phyloP scores from a whole-genome alignment of 2,329 filamentous ascomycete species.

The Raffaelea albimanens region DNA sequence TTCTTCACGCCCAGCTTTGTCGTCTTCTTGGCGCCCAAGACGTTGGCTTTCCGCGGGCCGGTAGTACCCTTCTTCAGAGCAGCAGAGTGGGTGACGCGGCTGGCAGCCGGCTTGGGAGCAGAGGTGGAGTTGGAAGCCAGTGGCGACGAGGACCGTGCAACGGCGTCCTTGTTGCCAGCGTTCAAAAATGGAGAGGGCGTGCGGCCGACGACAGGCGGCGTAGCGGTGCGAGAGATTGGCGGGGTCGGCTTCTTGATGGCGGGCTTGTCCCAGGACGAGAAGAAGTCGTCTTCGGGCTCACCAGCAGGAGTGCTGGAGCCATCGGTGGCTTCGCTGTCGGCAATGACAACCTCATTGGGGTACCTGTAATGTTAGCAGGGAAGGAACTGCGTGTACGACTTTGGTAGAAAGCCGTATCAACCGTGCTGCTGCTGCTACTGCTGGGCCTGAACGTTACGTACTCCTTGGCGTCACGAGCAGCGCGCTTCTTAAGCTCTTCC shows the following conservation, averaged over 20 bases:
- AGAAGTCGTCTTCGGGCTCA: conserved; percentile 87
- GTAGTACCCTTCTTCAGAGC: conserved; percentile 70
- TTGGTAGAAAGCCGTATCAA: not conserved
- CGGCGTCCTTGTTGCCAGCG: conserved; percentile 58
- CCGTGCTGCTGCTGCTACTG: no score
- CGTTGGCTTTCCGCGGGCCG: conserved; percentile 69
- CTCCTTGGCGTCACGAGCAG: conserved; percentile 75
- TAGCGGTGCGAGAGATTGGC: conserved; percentile 80
- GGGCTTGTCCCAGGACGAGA: conserved; percentile 98
- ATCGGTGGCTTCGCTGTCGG: conserved; percentile 57
- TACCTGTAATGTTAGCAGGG: conserved; percentile 41
- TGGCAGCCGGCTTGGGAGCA: conserved; percentile 48
- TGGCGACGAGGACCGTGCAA: conserved; percentile 73
- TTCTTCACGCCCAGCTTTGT: conserved; percentile 90
- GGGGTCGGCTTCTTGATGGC: conserved; percentile 94
- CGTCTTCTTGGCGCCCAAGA: conserved; percentile 77
- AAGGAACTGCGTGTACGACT: not conserved
- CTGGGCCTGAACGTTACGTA: no score
- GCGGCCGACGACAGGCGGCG: conserved; percentile 70
- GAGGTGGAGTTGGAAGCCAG: conserved; percentile 47
- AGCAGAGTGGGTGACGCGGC: conserved; percentile 66
- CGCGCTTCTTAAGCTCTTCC: conserved; percentile 83
- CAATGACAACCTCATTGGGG: conserved; percentile 77
- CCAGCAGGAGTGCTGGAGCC: conserved; percentile 67
- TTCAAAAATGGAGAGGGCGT: conserved; percentile 87